Evolutionary conservation across 441 rosid genomes (phyloP).

Genomic region (Metrosideros polymorpha): DNA sequence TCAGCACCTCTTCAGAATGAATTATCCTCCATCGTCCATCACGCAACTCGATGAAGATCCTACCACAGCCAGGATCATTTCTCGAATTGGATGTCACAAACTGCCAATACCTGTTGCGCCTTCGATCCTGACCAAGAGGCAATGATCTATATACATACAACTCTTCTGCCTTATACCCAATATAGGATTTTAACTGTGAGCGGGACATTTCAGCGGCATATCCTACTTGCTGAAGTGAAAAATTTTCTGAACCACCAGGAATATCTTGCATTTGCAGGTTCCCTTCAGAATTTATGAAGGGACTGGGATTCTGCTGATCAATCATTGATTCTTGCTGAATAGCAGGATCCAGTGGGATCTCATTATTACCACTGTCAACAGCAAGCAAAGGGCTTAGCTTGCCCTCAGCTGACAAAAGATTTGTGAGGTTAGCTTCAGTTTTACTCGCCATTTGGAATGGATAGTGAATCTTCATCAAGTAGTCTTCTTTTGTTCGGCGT

Average conservation of each 20-base stretch:
- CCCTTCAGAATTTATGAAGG: slow-evolving; percentile 30
- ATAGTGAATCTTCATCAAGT: slow-evolving; percentile 34
- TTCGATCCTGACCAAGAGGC: slow-evolving; percentile 87
- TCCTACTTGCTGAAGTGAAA: slow-evolving; percentile 43
- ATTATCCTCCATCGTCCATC: slow-evolving; percentile 79
- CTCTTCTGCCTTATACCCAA: slow-evolving; percentile 81
- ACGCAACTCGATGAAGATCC: slow-evolving; percentile 66
- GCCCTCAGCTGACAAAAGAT: slow-evolving; percentile 24
- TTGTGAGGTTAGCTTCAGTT: slow-evolving; percentile 29
- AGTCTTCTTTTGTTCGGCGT: slow-evolving; percentile 78
- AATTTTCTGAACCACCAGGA: slow-evolving; percentile 36
- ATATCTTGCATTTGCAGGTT: slow-evolving; percentile 54
- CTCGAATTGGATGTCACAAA: slow-evolving; percentile 64
- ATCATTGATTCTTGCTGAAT: slow-evolving; percentile 25
- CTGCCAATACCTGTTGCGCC: slow-evolving; percentile 80
- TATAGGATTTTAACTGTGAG: slow-evolving; percentile 57
- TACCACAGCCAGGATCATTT: slow-evolving; percentile 79
- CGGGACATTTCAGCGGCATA: slow-evolving; percentile 60
- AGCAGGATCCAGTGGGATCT: slow-evolving; percentile 37
- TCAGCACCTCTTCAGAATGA: slow-evolving; percentile 63
- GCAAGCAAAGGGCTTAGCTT: slow-evolving; percentile 38
- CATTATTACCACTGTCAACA: slow-evolving; percentile 29
- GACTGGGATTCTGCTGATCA: slow-evolving; percentile 38
- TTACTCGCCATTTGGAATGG: slow-evolving; percentile 36
- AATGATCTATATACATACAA: slow-evolving; percentile 63